These are phyloP conservation scores for Styphnolobium japonicum DNA, from an alignment of 306 rosid species.

Conservation along the genomic window DNA sequence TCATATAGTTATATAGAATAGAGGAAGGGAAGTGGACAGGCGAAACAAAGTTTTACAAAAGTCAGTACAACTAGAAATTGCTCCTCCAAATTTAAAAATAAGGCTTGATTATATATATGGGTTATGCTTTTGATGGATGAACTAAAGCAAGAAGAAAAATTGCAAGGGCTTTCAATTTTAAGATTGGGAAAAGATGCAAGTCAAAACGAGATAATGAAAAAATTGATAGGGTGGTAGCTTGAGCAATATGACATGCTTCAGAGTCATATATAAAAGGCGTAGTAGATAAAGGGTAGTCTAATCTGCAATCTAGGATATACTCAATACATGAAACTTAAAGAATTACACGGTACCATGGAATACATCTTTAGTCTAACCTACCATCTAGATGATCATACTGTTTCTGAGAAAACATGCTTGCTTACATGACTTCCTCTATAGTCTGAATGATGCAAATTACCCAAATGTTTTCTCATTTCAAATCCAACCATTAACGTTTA, in stretches of 20 bases:
- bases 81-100: neutral
- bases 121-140: neutral
- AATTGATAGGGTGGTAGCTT: neutral
- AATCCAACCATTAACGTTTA: neutral
- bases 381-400: neutral
- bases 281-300: neutral
- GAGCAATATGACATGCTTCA: neutral
- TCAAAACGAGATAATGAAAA: neutral
- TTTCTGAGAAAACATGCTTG: neutral
- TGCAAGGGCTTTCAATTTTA: neutral
- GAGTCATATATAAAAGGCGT: neutral
- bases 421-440: neutral
- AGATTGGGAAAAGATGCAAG: neutral
- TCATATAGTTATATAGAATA: neutral
- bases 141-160: neutral
- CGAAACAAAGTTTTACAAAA: neutral
- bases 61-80: neutral
- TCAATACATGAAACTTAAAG: neutral
- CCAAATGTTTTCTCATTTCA: slow-evolving; percentile 3
- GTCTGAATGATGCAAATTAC: neutral
- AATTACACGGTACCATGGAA: neutral
- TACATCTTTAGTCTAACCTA: slow-evolving; percentile 1
- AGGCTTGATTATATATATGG: neutral
- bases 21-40: neutral
- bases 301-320: neutral